phyloP scores from a whole-genome alignment of 140 eudicot species.

The Flaveria floridana region DNA sequence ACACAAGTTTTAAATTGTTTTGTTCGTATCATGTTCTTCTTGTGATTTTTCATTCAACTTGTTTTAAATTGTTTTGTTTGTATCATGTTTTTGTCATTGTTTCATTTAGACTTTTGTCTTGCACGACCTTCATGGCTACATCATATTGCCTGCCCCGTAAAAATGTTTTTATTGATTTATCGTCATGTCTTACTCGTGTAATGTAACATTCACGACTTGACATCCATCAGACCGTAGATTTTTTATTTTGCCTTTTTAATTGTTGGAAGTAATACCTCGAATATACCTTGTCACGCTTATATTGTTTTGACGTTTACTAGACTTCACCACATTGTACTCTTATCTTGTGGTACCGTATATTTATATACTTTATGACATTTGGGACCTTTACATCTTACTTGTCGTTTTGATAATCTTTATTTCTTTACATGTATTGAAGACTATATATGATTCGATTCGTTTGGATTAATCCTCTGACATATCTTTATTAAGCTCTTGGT shows the following conservation, averaged over 20 bases:
- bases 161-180: too few relatives aligned
- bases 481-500: too few relatives aligned
- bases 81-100: background rate
- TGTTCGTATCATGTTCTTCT: background rate
- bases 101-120: background rate
- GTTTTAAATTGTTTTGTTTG: background rate
- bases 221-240: too few relatives aligned
- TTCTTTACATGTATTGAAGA: background rate
- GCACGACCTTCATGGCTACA: too few relatives aligned
- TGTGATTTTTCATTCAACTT: background rate
- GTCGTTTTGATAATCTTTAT: background rate
- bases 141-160: too few relatives aligned
- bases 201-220: too few relatives aligned
- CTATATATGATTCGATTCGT: background rate
- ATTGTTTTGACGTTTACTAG: background rate
- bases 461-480: background rate
- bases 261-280: too few relatives aligned
- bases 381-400: background rate
- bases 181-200: too few relatives aligned
- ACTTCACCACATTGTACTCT: background rate
- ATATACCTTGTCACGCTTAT: too few relatives aligned
- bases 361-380: too few relatives aligned
- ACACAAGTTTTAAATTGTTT: background rate
- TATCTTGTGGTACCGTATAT: background rate
- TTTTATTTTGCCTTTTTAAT: too few relatives aligned